These are phyloP conservation scores for Prunella vulgaris DNA, from an alignment of 257 asterid genomes.

Conservation along the genomic window DNA sequence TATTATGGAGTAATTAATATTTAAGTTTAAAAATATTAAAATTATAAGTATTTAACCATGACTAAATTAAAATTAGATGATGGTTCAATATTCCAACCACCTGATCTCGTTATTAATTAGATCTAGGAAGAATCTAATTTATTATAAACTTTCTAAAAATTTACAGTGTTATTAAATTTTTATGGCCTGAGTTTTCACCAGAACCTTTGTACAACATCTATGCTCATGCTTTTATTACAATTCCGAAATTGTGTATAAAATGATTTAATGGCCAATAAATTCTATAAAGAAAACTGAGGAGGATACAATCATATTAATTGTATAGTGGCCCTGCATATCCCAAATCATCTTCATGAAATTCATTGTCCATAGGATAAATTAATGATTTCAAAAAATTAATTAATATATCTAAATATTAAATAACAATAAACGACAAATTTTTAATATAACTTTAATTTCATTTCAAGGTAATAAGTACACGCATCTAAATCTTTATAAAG, in stretches of 20 bases:
- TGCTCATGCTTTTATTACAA: slow-evolving; percentile 27
- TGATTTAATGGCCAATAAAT: slow-evolving; percentile 30
- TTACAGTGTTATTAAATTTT: not conserved
- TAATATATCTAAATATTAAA: not conserved
- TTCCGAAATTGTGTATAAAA: slow-evolving; percentile 27
- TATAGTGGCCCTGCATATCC: slow-evolving; percentile 18
- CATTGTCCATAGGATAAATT: not conserved
- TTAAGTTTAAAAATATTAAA: too few species aligned
- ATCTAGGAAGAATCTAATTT: not conserved
- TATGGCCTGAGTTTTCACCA: slow-evolving; percentile 15
- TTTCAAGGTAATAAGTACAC: too few species aligned
- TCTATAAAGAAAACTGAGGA: slow-evolving; percentile 27
- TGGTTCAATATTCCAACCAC: too few species aligned
- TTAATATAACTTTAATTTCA: too few species aligned
- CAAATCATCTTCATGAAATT: slow-evolving; percentile 5
- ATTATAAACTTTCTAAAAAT: not conserved
- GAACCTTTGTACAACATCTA: slow-evolving; percentile 23
- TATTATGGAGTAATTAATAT: too few species aligned
- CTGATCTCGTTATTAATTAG: not conserved
- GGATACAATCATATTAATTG: slow-evolving; percentile 19
- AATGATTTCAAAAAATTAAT: not conserved
- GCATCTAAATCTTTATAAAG: too few species aligned
- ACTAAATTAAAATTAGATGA: too few species aligned
- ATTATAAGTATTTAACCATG: too few species aligned
- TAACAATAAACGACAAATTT: too few species aligned